Base-by-base conservation (phyloP, 345 rosid species). In the Geranium rotundifolium region DNA sequence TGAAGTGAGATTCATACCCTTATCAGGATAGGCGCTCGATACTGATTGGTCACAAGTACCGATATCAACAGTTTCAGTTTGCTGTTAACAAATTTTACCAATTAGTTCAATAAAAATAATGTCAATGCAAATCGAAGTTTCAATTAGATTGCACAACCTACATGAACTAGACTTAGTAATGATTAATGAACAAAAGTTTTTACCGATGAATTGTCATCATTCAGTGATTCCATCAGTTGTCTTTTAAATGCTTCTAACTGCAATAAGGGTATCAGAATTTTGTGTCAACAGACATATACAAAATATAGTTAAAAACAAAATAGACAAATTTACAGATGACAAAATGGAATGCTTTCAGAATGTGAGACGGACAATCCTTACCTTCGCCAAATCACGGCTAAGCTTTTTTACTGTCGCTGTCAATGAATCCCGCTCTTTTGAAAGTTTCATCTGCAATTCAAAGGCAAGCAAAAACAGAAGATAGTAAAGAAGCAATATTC, bases 231-330 rank as follows among this genome's bases (percentile, higher is more conserved):
- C 98, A 89, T 82, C 77, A 92, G 70, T 56, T 92, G 98, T 70
- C 93, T 79, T 86, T 89, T 92, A 70, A 92, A 89, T 9, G 88
- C 78, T 73, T 93, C 97, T 66, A 93, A 75, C 99, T 89, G 80
- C 57, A 39, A 71, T 71, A 34, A 1, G 41, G 7, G 29, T 0
- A 41, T 61, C 29, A 77, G 23, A 39, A 29, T 34, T 46, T 31
- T 17, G 3, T 4, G 41, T 57, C 29, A 60, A 58, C 1, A 65
- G 29, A 58, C 9, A 50, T 17, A 34, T 63, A 57, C 19, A 34
- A 34, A 34, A 34, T 34, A 34, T 34, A 34, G 6, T 4, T 34
- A 4, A 4, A 34, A 34, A 34, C 6, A 34, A 34, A 34, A 8
- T 23, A 23, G 27, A 2, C 27, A 34, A 8, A 4, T 10, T 60